Percentiles rank a stretch among this genome's conserved stretches.
These are phyloP conservation scores for Blastocystis sp. DNA, from an alignment of 352 stramenopile genomes.

Conservation along the genomic window DNA sequence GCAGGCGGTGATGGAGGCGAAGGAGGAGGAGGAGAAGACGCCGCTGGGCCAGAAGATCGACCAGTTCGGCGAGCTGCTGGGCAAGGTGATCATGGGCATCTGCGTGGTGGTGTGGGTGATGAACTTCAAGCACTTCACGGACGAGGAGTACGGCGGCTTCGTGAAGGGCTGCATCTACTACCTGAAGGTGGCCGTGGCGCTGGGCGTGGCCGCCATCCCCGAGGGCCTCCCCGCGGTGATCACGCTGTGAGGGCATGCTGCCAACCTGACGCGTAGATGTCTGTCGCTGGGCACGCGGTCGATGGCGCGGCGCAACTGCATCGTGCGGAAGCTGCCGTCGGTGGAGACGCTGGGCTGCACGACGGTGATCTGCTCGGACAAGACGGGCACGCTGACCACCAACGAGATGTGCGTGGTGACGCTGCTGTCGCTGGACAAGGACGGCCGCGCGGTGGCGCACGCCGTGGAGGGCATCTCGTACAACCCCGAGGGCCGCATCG, in stretches of 20 bases:
- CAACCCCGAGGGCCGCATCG: conserved; percentile 79
- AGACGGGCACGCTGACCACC: conserved; percentile 92
- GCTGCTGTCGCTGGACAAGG: conserved; percentile 67
- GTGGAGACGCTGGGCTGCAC: conserved; percentile 95
- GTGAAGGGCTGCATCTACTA: conserved; percentile 96
- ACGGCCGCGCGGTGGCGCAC: conserved; percentile 76
- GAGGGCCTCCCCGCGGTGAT: conserved; percentile 96
- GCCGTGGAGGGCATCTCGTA: conserved; percentile 88
- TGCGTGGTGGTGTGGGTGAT: conserved; percentile 85
- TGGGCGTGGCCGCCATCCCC: conserved; percentile 95
- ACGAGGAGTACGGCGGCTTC: conserved; percentile 78
- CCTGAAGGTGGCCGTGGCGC: conserved; percentile 95
- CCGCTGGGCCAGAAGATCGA: conserved; percentile 94
- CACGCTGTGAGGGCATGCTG: conserved; percentile 78
- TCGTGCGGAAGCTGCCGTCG: conserved; percentile 93
- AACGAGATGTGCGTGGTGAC: conserved; percentile 83
- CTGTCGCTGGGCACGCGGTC: conserved; percentile 87
- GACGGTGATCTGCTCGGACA: conserved; percentile 90
- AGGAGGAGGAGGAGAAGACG: conserved; percentile 85
- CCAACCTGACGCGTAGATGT: conserved; percentile 75
- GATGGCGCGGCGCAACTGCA: conserved; percentile 94
- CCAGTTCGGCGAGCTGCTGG: conserved; percentile 92
- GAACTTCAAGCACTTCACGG: conserved; percentile 81
- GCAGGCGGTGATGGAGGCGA: conserved; percentile 82
- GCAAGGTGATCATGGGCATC: conserved; percentile 88